These are phyloP conservation scores for Paxillus ammoniavirescens DNA, from an alignment of 768 basidiomycete genomes.

Conservation along the genomic window DNA sequence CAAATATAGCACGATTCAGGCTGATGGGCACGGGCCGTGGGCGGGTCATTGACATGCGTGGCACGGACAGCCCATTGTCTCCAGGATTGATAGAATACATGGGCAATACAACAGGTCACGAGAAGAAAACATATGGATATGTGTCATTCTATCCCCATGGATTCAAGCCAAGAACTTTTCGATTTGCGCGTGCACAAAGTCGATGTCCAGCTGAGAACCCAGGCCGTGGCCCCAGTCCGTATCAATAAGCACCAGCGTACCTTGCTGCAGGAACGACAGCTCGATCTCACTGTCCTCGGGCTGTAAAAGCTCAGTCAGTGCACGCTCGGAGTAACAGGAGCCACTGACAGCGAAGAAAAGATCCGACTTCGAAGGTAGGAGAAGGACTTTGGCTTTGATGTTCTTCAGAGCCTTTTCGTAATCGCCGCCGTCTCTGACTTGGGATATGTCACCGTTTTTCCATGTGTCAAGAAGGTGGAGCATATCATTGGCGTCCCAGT, in stretches of 20 bases:
- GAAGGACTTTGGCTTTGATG: constrained; percentile 51
- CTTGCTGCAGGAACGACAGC: constrained; percentile 37
- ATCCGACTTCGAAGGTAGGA: constrained; percentile 59
- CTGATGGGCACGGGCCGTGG: not conserved
- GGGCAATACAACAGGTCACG: not conserved
- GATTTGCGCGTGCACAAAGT: constrained; percentile 10
- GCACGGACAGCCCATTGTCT: not conserved
- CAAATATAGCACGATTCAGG: not conserved
- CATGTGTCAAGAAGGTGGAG: constrained; percentile 49
- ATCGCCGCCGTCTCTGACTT: constrained; percentile 42
- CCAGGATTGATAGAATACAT: not conserved
- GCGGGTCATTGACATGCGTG: not conserved
- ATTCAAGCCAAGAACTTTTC: constrained; percentile 13
- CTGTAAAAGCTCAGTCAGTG: constrained; percentile 24
- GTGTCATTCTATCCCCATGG: not conserved
- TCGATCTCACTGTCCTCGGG: constrained; percentile 54
- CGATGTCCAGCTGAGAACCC: constrained; percentile 4
- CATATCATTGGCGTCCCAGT: constrained; percentile 57
- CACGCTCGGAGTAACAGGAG: not conserved
- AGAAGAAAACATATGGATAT: not conserved
- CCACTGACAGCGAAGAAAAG: constrained; percentile 49
- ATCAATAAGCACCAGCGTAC: constrained; percentile 42
- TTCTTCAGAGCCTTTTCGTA: constrained; percentile 37
- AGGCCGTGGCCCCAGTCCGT: constrained; percentile 27
- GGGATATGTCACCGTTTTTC: constrained; percentile 49